Base-by-base conservation (phyloP, 148 eudicot genomes). In the Vaccinium darrowii region DNA sequence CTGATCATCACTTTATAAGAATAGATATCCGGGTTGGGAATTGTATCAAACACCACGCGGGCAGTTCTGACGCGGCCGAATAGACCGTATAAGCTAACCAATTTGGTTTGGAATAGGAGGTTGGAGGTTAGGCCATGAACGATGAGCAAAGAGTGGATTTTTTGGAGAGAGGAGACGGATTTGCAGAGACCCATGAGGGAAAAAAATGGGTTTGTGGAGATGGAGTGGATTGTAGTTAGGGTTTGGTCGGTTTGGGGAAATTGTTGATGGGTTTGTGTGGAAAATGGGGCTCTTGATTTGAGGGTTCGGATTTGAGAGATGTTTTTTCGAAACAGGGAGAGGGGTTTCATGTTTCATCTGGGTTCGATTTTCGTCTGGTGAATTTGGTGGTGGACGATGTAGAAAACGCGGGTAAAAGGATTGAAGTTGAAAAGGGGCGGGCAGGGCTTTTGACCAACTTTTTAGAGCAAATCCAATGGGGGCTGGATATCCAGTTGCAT, bases 1-100 rank as follows among this genome's bases (percentile, higher is more conserved):
- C 98, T 93, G 51, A 95, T 88, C 98, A 95, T 93, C 84, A 87
- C 94, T 88, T 93, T 95, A 85, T 78, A 93, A 0, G 92, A 86
- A 79, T 81, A 91, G 50, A 91, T 62, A 89, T 95, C 93, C 16
- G 96, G 95, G 83, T 84, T 43, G 0, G 90, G 87, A 51, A 95
- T 92, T 88, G 83, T 84, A 51, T 93, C 95, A 73, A 95, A 95
- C 89, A 95, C 84, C 76, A 2, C 15, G 21, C 96, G 93, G 0
- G 98, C 96, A 76, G 50, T 65, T 69, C 36, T 65, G 14, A 91
- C 5, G 27, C 63, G 79, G 80, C 94, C 95, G 60, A 89, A 89
- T 4, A 78, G 84, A 51, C 95, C 98, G 56, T 95, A 95, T 75
- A 86, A 81, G 77, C 94, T 88, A 7, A 92, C 86, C 86, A 95